Base-by-base conservation (phyloP, 495 filamentous ascomycete genomes). In the Paragyromitra xinjiangensis region DNA sequence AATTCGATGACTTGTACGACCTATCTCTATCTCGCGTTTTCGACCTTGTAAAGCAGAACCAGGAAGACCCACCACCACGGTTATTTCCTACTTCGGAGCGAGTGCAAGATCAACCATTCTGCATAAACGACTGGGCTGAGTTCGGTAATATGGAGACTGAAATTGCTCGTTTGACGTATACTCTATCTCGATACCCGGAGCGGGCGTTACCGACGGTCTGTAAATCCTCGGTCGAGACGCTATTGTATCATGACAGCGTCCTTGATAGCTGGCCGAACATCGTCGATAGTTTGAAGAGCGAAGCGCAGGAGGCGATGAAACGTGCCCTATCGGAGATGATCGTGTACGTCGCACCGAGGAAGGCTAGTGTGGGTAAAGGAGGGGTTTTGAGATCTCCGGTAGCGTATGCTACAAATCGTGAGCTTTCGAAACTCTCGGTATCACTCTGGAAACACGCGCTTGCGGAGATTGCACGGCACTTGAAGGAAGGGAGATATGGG, bases 131-230 rank as follows among this genome's bases (percentile, higher is more conserved):
- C 42, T 69, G 66, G 66, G n/a, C 44, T 34, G 66, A 53, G 19
- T 69, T 69, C 14, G 48, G 53, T 9, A 44, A 69, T 26, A 40
- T 69, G 11, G 66, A 69, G 40, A 69, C 66, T 14, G 66, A 69
- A 29, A 12, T 14, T 19, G 66, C 66, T 22, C 66, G 66, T 14
- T 37, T 69, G 24, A 19, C 39, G 1, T 69, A 69, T 22, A 61
- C 66, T 6, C 42, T 69, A 12, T 44, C 63, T n/a, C 63, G 63
- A 24, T 48, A 19, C 7, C 48, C 48, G n/a, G 48, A 50, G 6
- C 12, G 48, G 14, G 48, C 14, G 6, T 16, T 50, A n/a, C 48
- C 48, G 14, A 19, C 48, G 16, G n/a, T 16, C 48, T 50, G 48
- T 50, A 50, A 50, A 6, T n/a, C 48, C n/a, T 50, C n/a, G 48